Conservation (phyloP, 768 basidiomycete genomes). For the Leccinellum rugosiceps region DNA sequence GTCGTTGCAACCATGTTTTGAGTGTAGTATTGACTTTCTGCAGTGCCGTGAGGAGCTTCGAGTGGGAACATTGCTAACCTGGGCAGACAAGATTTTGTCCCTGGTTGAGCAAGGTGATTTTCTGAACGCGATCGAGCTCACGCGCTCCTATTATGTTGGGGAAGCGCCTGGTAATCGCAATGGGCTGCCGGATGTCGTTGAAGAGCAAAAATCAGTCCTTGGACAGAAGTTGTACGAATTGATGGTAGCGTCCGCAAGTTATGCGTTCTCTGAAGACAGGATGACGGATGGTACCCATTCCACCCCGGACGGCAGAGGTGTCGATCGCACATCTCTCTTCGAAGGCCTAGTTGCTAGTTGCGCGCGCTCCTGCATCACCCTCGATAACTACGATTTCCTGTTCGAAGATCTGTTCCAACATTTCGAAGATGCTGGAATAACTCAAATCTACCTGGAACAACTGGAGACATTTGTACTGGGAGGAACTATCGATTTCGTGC, state of each 20-base stretch:
- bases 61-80: slow-evolving; percentile 85
- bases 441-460: slow-evolving; percentile 76
- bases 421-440: slow-evolving; percentile 82
- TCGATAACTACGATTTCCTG: slow-evolving; percentile 80
- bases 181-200: slow-evolving; percentile 68
- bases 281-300: slow-evolving; percentile 86
- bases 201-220: slow-evolving; percentile 59
- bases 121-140: slow-evolving; percentile 82
- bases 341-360: slow-evolving; percentile 80
- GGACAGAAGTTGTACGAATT: slow-evolving; percentile 76
- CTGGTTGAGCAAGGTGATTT: slow-evolving; percentile 87
- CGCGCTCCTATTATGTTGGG: slow-evolving; percentile 76
- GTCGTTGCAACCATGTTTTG: slow-evolving; percentile 21
- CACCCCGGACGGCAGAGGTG: slow-evolving; percentile 81
- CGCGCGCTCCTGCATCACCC: slow-evolving; percentile 74
- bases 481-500: slow-evolving; percentile 67
- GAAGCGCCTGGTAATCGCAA: slow-evolving; percentile 84
- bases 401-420: slow-evolving; percentile 93
- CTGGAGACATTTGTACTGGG: slow-evolving; percentile 82
- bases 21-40: slow-evolving; percentile 5
- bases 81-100: slow-evolving; percentile 89
- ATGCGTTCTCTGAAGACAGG: slow-evolving; percentile 93
- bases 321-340: slow-evolving; percentile 88
- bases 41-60: slow-evolving; percentile 65
- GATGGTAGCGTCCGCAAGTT: slow-evolving; percentile 82